Conservation (phyloP, 495 filamentous ascomycete species). For the Penicillium atrosanguineum region DNA sequence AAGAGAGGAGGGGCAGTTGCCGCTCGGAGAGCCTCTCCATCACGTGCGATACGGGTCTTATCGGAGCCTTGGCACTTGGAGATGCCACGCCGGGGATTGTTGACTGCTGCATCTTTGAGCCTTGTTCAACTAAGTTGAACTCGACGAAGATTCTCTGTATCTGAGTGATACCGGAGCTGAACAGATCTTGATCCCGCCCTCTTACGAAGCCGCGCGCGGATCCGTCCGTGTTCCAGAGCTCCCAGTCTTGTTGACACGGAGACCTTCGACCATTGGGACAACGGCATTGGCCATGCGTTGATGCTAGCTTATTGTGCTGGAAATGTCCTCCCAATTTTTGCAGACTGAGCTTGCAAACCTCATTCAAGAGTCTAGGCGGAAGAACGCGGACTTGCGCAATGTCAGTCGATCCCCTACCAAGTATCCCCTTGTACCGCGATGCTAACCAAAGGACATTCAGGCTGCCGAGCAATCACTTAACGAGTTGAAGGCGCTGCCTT, state of each 20-base stretch:
- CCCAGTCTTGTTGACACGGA: constrained; percentile 15
- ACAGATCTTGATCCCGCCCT: not conserved
- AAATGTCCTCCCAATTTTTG: constrained; percentile 92
- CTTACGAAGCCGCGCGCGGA: not conserved
- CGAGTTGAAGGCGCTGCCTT: constrained; percentile 77
- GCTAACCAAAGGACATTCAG: constrained; percentile 43
- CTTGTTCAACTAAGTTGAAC: not conserved
- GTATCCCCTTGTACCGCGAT: constrained; percentile 5
- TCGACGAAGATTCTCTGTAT: not conserved
- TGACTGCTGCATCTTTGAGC: constrained; percentile 9
- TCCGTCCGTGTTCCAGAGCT: constrained; percentile 2
- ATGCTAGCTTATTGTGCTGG: constrained; percentile 24
- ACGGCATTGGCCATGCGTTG: constrained; percentile 34
- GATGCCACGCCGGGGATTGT: constrained; percentile 38
- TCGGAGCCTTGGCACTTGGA: constrained; percentile 35
- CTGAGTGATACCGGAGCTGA: not conserved
- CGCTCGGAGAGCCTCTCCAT: constrained; percentile 6
- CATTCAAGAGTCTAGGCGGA: constrained; percentile 93
- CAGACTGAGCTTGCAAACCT: constrained; percentile 86
- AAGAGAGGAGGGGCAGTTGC: constrained; percentile 23
- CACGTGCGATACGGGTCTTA: constrained; percentile 38
- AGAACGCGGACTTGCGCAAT: constrained; percentile 82
- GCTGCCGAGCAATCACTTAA: constrained; percentile 92
- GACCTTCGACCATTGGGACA: constrained; percentile 15
- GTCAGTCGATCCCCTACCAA: constrained; percentile 42